A percentile compares a stretch with the other conserved stretches of the same genome.
Evolutionary conservation across 768 basidiomycete species (phyloP).

Genomic region (Mycena vulgaris): DNA sequence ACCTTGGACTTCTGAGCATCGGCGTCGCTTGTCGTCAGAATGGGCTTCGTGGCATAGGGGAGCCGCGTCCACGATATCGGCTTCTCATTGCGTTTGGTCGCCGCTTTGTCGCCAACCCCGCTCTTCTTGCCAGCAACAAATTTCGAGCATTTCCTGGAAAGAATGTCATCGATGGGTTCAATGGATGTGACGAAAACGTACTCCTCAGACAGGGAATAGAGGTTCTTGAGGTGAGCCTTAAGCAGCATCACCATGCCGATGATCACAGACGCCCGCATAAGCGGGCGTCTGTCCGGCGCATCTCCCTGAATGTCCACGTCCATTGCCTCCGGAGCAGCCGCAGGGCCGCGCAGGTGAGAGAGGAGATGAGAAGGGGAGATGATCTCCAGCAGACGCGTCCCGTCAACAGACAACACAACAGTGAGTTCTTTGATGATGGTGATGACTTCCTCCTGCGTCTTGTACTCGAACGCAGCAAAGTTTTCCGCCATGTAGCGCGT

Average conservation of each 20-base stretch:
- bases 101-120: slow-evolving; percentile 88
- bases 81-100: slow-evolving; percentile 70
- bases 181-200: slow-evolving; percentile 58
- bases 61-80: slow-evolving; percentile 83
- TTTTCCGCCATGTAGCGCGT: slow-evolving; percentile 96
- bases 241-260: slow-evolving; percentile 90
- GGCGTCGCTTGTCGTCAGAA: slow-evolving; percentile 75
- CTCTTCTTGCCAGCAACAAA: slow-evolving; percentile 93
- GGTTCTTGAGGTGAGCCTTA: slow-evolving; percentile 85
- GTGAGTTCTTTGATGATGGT: slow-evolving; percentile 88
- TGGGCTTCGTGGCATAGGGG: slow-evolving; percentile 73
- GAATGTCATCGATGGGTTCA: slow-evolving; percentile 7
- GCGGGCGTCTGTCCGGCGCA: slow-evolving; percentile 42
- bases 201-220: slow-evolving; percentile 95
- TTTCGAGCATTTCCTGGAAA: slow-evolving; percentile 88
- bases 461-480: slow-evolving; percentile 93
- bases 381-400: slow-evolving; percentile 85
- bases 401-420: slow-evolving; percentile 80
- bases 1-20: slow-evolving; percentile 76
- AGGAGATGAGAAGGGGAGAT: slow-evolving; percentile 81
- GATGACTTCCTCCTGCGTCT: slow-evolving; percentile 93
- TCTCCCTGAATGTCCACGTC: slow-evolving; percentile 26
- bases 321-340: slow-evolving; percentile 14
- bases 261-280: slow-evolving; percentile 80
- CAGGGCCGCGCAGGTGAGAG: slow-evolving; percentile 66